Evolutionary conservation across 1,284 basidiomycete species (phyloP), one percentile per base, ranked within the genome.

Genomic region (Cryptococcus sp.): DNA sequence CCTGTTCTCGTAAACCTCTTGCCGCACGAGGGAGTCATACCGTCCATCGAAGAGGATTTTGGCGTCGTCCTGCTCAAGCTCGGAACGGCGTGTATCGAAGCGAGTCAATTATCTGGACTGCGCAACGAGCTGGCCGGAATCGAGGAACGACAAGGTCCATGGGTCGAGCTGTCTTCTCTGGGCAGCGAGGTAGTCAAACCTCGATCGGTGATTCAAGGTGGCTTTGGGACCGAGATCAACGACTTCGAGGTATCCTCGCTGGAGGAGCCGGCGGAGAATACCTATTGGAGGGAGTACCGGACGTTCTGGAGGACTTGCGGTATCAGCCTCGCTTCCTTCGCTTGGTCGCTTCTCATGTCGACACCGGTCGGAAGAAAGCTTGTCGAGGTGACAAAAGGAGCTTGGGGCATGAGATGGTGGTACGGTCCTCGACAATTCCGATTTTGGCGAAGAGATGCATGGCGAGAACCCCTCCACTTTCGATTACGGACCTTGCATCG

Each of bases 71-170:
- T 72, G 9, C 62, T 72, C 47, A 68, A 67, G 52, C 58, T 72
- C 9, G 68, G 69, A 9, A 65, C 67, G 4, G 68, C 70, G 3
- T 74, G 72, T 37, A 63, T 74, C 54, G 63, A 68, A 42, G 58
- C 66, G 3, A 69, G 68, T 2, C 60, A 65, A 37, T 66, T 56
- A 47, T 68, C 68, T 16, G 70, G 70, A 11, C 53, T 72, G 16
- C 59, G 63, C 5, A 72, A 72, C 51, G 68, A 72, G 50, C 56
- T 72, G 1, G 64, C 61, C 16, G 41, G 54, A 0, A 50, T 71
- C 19, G 50, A 66, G 26, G 44, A 62, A 32, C 49, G 55, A 22
- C 40, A 48, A 23, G 60, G 59, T 21, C 65, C 67, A n/a, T 67
- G 61, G 55, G 48, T 72, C 1, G 58, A 63, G 25, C 55, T 72